phyloP scores from a whole-genome alignment of 179 eudicot species.

The Nepenthes alata region DNA sequence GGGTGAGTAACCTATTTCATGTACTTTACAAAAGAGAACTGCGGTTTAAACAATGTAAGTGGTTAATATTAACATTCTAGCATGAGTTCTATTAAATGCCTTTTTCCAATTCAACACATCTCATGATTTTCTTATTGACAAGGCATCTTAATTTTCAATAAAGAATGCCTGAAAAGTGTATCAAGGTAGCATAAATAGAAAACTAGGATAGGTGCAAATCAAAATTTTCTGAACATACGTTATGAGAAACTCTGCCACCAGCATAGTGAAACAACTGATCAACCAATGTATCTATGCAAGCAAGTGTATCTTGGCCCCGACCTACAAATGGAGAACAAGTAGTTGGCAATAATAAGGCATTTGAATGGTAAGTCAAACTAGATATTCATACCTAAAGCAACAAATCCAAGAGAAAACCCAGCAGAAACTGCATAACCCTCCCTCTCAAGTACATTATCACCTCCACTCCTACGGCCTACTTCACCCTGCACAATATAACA shows the following conservation, averaged over 20 bases:
- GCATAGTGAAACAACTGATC: slow-evolving; percentile 82
- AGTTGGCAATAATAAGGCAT: slow-evolving; percentile 12
- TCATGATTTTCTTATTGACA: no score
- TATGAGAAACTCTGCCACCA: slow-evolving; percentile 51
- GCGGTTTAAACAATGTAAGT: no score
- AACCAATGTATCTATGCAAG: slow-evolving; percentile 65
- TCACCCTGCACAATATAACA: slow-evolving; percentile 46
- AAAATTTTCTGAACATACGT: slow-evolving; percentile 16
- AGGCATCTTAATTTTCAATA: no score
- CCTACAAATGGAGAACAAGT: slow-evolving; percentile 36
- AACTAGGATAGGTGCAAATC: not conserved
- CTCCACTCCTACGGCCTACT: slow-evolving; percentile 98
- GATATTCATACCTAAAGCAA: slow-evolving; percentile 65
- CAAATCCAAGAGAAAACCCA: slow-evolving; percentile 86
- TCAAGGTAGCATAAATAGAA: not conserved
- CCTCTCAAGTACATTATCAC: slow-evolving; percentile 96
- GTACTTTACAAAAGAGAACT: no score
- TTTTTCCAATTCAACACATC: no score
- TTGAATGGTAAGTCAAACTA: not conserved
- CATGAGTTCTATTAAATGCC: no score
- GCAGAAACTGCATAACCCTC: slow-evolving; percentile 99
- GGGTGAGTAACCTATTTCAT: no score
- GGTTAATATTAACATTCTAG: no score
- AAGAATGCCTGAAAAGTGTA: no score
- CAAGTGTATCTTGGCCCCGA: slow-evolving; percentile 71